A percentile compares a stretch with the other conserved stretches of the same genome.
phyloP scores from a whole-genome alignment of 1,284 basidiomycete species.

The Moesziomyces globuligerus region DNA sequence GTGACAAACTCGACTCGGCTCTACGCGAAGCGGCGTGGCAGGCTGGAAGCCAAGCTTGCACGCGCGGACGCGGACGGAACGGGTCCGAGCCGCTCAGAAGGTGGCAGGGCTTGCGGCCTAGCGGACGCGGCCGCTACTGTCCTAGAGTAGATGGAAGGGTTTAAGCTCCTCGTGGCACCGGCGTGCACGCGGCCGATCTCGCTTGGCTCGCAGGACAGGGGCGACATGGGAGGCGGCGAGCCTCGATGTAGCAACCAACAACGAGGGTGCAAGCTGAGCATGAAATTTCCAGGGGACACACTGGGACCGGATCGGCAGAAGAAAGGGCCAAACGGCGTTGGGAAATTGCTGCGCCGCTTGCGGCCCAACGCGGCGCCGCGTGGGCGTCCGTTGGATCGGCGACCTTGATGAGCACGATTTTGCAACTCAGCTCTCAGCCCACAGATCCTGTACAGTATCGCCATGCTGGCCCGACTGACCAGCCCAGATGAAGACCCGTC shows the following conservation, averaged over 20 bases:
- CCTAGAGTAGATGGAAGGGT: not conserved
- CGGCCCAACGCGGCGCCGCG: not conserved
- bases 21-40: not conserved
- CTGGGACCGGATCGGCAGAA: not conserved
- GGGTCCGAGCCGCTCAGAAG: too few species aligned
- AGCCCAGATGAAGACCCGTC: too few species aligned
- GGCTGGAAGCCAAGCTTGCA: not conserved
- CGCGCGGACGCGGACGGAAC: not conserved
- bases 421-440: not conserved
- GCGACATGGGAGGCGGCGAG: too few species aligned
- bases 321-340: too few species aligned
- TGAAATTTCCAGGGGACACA: conserved; percentile 1
- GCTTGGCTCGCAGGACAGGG: not conserved
- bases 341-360: too few species aligned
- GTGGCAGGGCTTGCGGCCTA: too few species aligned
- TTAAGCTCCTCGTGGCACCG: not conserved
- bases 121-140: too few species aligned
- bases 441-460: too few species aligned
- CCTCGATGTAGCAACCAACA: too few species aligned
- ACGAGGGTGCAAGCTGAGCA: not conserved
- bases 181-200: not conserved
- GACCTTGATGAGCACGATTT: not conserved
- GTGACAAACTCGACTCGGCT: not conserved
- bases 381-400: too few species aligned
- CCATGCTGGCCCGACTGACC: too few species aligned